Percentiles rank a stretch among this genome's conserved stretches.
phyloP scores from a whole-genome alignment of 2,329 filamentous ascomycete species.

The Diatrype stigma region DNA sequence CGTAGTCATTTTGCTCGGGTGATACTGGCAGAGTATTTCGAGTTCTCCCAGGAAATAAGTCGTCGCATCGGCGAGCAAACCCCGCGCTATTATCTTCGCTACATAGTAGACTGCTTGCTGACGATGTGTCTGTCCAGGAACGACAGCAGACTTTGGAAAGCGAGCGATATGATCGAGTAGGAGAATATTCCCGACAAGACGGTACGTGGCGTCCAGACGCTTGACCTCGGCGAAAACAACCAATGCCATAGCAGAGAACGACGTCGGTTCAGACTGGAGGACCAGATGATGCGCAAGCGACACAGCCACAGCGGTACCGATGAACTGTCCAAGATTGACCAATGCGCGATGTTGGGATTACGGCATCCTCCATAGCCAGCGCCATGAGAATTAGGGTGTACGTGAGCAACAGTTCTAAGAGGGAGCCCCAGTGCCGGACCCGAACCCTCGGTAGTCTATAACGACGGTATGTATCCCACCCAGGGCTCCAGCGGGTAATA shows the following conservation, averaged over 20 bases:
- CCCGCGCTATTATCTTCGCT: constrained; percentile 43
- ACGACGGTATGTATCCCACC: constrained; percentile 52
- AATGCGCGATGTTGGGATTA: constrained; percentile 50
- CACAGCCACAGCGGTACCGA: constrained; percentile 46
- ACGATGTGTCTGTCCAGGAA: constrained; percentile 44
- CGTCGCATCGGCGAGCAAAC: constrained; percentile 37
- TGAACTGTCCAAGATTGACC: constrained; percentile 57
- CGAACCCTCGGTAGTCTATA: constrained; percentile 61
- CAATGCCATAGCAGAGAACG: constrained; percentile 52
- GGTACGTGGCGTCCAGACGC: constrained; percentile 52
- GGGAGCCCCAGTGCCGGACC: constrained; percentile 46
- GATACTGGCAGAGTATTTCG: constrained; percentile 40
- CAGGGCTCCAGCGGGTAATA: constrained; percentile 44
- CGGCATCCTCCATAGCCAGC: constrained; percentile 49
- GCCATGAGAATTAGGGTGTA: constrained; percentile 50
- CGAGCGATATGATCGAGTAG: constrained; percentile 47
- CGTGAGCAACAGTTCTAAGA: constrained; percentile 50
- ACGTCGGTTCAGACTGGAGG: constrained; percentile 27
- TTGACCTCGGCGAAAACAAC: constrained; percentile 54
- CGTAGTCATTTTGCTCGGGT: constrained; percentile 50
- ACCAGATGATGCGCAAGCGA: constrained; percentile 29
- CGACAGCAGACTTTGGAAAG: constrained; percentile 40
- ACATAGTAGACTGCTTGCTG: constrained; percentile 50
- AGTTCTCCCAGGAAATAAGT: constrained; percentile 10
- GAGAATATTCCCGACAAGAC: constrained; percentile 50